phyloP scores from a whole-genome alignment of 2,329 filamentous ascomycete genomes.

The Fusarium torreyae region DNA sequence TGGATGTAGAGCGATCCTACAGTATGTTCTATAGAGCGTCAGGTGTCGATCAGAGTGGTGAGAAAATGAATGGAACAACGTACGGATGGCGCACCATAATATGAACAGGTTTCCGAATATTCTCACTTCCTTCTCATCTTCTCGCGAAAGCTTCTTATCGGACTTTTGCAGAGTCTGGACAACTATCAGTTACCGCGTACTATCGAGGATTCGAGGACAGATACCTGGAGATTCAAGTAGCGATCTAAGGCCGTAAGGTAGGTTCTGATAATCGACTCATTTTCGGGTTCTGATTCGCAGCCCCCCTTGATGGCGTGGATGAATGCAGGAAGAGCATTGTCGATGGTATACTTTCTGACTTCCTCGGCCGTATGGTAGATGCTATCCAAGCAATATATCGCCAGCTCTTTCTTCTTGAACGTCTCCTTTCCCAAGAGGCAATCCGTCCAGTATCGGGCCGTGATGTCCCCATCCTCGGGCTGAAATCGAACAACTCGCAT shows the following conservation, averaged over 20 bases:
- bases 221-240: constrained; percentile 46
- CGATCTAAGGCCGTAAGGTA: constrained; percentile 42
- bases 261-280: constrained; percentile 41
- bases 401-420: constrained; percentile 53
- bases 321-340: constrained; percentile 49
- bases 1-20: constrained; percentile 61
- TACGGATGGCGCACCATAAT: constrained; percentile 65
- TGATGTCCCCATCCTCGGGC: constrained; percentile 56
- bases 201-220: background rate
- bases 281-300: background rate
- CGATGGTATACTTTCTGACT: constrained; percentile 57
- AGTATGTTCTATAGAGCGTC: constrained; percentile 57
- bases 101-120: constrained; percentile 60
- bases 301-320: constrained; percentile 43
- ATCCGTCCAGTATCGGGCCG: constrained; percentile 58
- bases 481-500: constrained; percentile 61
- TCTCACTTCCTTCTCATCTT: constrained; percentile 49
- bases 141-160: background rate
- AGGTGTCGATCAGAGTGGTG: background rate
- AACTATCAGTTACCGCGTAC: background rate
- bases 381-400: constrained; percentile 59
- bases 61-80: constrained; percentile 41
- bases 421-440: constrained; percentile 41
- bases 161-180: background rate
- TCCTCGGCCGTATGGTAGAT: constrained; percentile 54